Percentiles rank a stretch among this genome's conserved stretches.
Conservation (phyloP, 1,284 basidiomycete species). For the Trametes pubescens region DNA sequence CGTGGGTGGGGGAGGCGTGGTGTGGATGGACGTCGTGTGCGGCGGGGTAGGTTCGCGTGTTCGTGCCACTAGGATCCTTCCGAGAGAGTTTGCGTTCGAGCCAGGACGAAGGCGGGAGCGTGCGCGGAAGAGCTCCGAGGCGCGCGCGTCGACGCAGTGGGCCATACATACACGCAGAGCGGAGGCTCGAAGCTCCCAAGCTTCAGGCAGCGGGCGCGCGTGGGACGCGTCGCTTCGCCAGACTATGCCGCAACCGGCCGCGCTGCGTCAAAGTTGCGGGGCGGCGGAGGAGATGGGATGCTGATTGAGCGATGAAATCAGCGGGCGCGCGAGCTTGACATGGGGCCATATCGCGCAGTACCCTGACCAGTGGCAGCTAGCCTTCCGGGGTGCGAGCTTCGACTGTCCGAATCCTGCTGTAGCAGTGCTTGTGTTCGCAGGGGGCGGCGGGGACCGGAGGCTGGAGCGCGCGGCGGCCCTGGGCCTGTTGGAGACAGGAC, state of each 20-base stretch:
- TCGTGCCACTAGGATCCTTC: slow-evolving; percentile 15
- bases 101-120: not conserved
- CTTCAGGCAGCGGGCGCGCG: slow-evolving; percentile 1
- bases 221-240: not conserved
- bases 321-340: not conserved
- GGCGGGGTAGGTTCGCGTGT: not conserved
- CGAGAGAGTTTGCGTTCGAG: slow-evolving; percentile 4
- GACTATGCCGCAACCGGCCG: slow-evolving; percentile 19
- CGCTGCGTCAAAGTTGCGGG: slow-evolving; percentile 5
- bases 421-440: not conserved
- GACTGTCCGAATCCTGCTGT: not conserved
- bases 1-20: not conserved
- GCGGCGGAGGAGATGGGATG: slow-evolving; percentile 21
- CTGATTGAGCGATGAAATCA: slow-evolving; percentile 26
- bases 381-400: not conserved
- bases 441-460: not conserved
- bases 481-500: not conserved
- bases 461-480: not conserved
- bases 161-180: not conserved
- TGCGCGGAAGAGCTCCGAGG: not conserved
- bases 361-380: not conserved
- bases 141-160: not conserved
- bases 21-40: not conserved
- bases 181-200: not conserved
- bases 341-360: not conserved